Percentiles rank a stretch among this genome's conserved stretches.
Conservation (phyloP, 257 asterid genomes). For the Nicotiana benthamiana region DNA sequence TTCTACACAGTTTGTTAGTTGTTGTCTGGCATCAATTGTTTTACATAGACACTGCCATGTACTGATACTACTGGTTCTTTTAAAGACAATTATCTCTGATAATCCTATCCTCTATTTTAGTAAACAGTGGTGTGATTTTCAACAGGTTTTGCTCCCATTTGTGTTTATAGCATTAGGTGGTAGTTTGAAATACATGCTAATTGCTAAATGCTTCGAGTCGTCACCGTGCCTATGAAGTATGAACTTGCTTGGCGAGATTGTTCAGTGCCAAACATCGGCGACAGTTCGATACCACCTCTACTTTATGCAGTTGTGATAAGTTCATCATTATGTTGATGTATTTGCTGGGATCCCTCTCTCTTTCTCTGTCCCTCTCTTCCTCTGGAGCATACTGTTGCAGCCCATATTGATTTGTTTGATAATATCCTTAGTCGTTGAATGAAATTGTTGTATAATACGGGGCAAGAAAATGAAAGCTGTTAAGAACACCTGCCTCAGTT, state of each 20-base stretch:
- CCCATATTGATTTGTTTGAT: background rate
- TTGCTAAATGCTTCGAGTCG: background rate
- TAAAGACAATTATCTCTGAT: background rate
- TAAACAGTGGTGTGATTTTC: background rate
- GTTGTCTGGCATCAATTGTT: background rate
- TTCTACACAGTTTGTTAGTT: background rate
- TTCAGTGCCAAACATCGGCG: background rate
- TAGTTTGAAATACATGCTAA: background rate
- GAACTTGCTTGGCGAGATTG: background rate
- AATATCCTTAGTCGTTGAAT: background rate
- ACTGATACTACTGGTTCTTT: background rate
- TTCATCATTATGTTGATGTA: background rate
- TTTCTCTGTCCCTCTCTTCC: background rate
- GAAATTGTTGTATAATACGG: background rate
- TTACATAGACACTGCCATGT: background rate
- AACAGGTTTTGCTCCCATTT: background rate
- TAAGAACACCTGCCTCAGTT: background rate
- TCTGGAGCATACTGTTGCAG: background rate
- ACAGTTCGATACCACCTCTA: background rate
- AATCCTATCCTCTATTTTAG: background rate
- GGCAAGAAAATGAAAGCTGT: constrained; percentile 1
- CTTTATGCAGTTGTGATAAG: background rate
- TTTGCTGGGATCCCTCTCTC: background rate
- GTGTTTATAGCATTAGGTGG: background rate
- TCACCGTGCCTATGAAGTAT: background rate